Percentiles rank a stretch among this genome's conserved stretches.
These are phyloP conservation scores for Dichotomocladium elegans DNA, from an alignment of 371 early-diverging fungal species.

Conservation along the genomic window DNA sequence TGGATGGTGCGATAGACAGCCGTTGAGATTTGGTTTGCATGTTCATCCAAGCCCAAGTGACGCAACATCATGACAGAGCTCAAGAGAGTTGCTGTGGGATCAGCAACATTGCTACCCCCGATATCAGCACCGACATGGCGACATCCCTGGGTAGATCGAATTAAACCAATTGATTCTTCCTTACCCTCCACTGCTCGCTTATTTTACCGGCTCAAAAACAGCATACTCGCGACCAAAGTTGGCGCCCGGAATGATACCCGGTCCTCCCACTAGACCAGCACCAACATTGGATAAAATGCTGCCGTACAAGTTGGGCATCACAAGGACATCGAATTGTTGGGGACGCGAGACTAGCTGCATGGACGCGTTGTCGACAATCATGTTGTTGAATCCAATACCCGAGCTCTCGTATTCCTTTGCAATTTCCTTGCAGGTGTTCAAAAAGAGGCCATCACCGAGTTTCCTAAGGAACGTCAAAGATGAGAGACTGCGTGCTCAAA, in stretches of 20 bases:
- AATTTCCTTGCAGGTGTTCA: conserved; percentile 89
- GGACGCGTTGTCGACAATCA: conserved; percentile 98
- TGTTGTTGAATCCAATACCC: conserved; percentile 89
- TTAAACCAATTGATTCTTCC: no score
- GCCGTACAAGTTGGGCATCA: conserved; percentile 97
- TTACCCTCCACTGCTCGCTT: no score
- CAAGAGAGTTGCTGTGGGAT: conserved; percentile 90
- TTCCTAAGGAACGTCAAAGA: conserved; percentile 56
- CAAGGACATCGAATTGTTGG: conserved; percentile 96
- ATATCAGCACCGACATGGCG: conserved; percentile 96
- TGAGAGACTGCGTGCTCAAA: not conserved
- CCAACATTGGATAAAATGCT: conserved; percentile 95
- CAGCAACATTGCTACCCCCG: conserved; percentile 88
- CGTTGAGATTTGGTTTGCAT: conserved; percentile 80
- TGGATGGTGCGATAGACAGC: conserved; percentile 53
- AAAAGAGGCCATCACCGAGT: conserved; percentile 95
- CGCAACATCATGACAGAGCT: conserved; percentile 90
- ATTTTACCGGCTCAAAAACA: conserved; percentile 90
- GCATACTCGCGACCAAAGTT: conserved; percentile 95
- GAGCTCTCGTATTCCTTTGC: conserved; percentile 85
- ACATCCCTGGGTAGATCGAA: conserved; percentile 71
- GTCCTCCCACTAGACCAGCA: conserved; percentile 94
- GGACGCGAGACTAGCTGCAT: conserved; percentile 98
- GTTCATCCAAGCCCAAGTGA: conserved; percentile 81
- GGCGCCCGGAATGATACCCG: conserved; percentile 92